These are phyloP conservation scores for Globisporangium carolinianum DNA, from an alignment of 352 stramenopile genomes.

Conservation along the genomic window DNA sequence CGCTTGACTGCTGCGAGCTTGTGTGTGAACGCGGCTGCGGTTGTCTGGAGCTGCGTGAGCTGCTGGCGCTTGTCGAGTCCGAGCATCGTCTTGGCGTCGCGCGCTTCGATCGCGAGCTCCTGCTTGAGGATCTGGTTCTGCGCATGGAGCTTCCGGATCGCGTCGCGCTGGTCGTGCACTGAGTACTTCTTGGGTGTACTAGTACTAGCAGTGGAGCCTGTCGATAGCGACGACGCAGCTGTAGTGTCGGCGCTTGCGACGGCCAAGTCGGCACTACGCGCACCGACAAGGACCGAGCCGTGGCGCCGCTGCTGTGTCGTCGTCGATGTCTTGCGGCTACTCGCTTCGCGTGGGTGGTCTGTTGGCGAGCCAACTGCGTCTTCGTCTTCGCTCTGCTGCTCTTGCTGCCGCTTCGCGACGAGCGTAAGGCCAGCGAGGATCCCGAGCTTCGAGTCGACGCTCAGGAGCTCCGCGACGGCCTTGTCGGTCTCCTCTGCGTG, in stretches of 20 bases:
- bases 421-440: constrained; percentile 52
- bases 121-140: constrained; percentile 72
- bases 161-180: constrained; percentile 62
- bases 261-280: constrained; percentile 3
- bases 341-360: constrained; percentile 9
- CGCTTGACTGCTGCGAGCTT: constrained; percentile 45
- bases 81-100: constrained; percentile 45
- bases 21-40: constrained; percentile 30
- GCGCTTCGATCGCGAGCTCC: constrained; percentile 61
- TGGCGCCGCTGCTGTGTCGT: constrained; percentile 5
- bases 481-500: constrained; percentile 2
- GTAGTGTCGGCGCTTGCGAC: neutral
- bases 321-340: neutral
- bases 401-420: constrained; percentile 21
- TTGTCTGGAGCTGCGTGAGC: constrained; percentile 50
- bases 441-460: constrained; percentile 38
- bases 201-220: neutral
- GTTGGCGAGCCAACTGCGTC: constrained; percentile 12
- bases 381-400: constrained; percentile 23
- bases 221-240: neutral
- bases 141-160: constrained; percentile 66
- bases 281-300: constrained; percentile 1
- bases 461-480: constrained; percentile 27
- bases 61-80: constrained; percentile 44
- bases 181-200: constrained; percentile 28